Percentiles rank a stretch among this genome's conserved stretches.
Conservation (phyloP, 306 rosid genomes). For the Argentina anserina region DNA sequence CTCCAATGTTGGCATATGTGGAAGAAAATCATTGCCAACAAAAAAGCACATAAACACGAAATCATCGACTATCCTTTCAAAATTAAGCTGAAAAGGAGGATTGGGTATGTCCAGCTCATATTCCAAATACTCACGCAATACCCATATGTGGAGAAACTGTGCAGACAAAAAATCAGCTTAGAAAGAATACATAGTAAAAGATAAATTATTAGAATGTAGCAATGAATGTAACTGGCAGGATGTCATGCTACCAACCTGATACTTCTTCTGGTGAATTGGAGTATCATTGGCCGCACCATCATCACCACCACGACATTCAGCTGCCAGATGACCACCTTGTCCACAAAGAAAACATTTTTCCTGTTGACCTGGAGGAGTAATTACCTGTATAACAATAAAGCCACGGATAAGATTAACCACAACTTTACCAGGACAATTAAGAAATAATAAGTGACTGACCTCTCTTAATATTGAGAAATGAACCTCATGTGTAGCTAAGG, state of each 20-base stretch:
- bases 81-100: conserved; percentile 73
- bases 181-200: conserved; percentile 19
- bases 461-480: conserved; percentile 95
- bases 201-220: conserved; percentile 15
- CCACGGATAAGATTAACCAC: conserved; percentile 28
- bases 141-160: conserved; percentile 88
- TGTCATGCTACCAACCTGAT: conserved; percentile 63
- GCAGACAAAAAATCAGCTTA: conserved; percentile 18
- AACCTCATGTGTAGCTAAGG: conserved; percentile 92
- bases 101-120: conserved; percentile 65
- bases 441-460: conserved; percentile 49
- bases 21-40: conserved; percentile 94
- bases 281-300: conserved; percentile 62
- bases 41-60: conserved; percentile 86
- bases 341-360: conserved; percentile 87
- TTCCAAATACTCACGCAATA: conserved; percentile 84
- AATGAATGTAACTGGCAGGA: conserved; percentile 20
- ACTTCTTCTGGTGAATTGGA: conserved; percentile 88
- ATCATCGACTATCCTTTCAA: conserved; percentile 78
- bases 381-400: conserved; percentile 50
- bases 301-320: conserved; percentile 79
- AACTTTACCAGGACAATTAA: neutral
- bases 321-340: conserved; percentile 91
- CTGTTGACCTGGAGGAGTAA: conserved; percentile 82
- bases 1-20: conserved; percentile 95